Evolutionary conservation across 1,284 basidiomycete species (phyloP).

Genomic region (Vanrija pseudolonga): DNA sequence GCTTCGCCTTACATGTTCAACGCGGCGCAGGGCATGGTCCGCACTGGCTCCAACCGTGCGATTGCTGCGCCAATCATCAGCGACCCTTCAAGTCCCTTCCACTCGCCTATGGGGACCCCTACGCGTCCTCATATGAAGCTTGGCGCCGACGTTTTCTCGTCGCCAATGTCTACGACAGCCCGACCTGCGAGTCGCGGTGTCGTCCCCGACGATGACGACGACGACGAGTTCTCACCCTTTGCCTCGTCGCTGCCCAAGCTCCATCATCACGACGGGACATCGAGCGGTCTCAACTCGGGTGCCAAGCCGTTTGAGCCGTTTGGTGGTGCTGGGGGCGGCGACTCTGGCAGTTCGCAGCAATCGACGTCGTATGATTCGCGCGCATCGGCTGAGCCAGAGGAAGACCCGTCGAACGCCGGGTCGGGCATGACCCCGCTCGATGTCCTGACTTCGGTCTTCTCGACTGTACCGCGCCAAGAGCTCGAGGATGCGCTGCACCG

Average conservation of each 20-base stretch:
- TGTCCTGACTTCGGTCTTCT: constrained; percentile 87
- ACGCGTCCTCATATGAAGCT: constrained; percentile 30
- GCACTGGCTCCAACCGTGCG: constrained; percentile 72
- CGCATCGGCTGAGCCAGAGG: constrained; percentile 46
- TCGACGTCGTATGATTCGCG: constrained; percentile 46
- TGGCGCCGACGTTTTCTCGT: constrained; percentile 37
- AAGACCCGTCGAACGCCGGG: constrained; percentile 26
- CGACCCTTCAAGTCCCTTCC: constrained; percentile 60
- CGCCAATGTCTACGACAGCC: constrained; percentile 14
- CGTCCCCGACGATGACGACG: constrained; percentile 48
- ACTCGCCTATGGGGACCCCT: constrained; percentile 44
- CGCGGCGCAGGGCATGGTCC: constrained; percentile 52
- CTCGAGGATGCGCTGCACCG: constrained; percentile 86
- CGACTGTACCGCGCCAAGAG: constrained; percentile 79
- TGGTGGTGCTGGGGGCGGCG: neutral
- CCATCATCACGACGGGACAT: constrained; percentile 19
- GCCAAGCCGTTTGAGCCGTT: constrained; percentile 25
- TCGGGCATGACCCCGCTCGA: constrained; percentile 96
- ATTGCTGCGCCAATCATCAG: constrained; percentile 81
- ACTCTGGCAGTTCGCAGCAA: neutral
- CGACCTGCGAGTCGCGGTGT: constrained; percentile 26
- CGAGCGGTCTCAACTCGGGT: constrained; percentile 22
- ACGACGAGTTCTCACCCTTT: constrained; percentile 59
- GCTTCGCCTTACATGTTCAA: constrained; percentile 49
- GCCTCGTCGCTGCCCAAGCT: constrained; percentile 38